Conservation (phyloP, 2,329 filamentous ascomycete species). For the Elsinoe fawcettii region DNA sequence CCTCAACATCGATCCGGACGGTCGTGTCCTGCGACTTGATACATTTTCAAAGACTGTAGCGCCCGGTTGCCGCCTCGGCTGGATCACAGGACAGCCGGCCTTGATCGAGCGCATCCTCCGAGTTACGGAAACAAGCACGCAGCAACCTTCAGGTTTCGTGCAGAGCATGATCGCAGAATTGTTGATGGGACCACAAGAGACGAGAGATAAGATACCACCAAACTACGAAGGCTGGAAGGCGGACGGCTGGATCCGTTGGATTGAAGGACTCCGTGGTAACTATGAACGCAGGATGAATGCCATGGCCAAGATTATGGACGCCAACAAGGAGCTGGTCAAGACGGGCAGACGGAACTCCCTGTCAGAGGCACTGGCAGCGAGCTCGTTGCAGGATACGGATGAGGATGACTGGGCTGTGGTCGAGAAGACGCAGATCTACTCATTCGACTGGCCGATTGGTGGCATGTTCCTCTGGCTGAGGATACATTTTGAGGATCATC, state of each 20-base stretch:
- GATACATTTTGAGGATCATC: conserved; percentile 64
- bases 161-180: conserved; percentile 74
- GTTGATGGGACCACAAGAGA: conserved; percentile 59
- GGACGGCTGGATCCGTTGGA: conserved; percentile 84
- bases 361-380: conserved; percentile 23
- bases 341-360: conserved; percentile 42
- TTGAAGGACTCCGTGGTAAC: conserved; percentile 70
- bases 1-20: conserved; percentile 71
- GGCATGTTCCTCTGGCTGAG: conserved; percentile 91
- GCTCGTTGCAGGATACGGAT: conserved; percentile 29
- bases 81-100: conserved; percentile 77
- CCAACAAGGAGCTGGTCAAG: conserved; percentile 58
- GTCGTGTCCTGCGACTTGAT: conserved; percentile 80
- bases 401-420: conserved; percentile 65
- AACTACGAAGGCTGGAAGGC: conserved; percentile 62
- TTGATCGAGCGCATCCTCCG: conserved; percentile 66
- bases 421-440: conserved; percentile 64
- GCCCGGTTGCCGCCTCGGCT: conserved; percentile 81
- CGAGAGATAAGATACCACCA: conserved; percentile 42
- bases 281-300: conserved; percentile 78
- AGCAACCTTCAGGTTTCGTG: conserved; percentile 83
- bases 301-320: conserved; percentile 69
- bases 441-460: conserved; percentile 71
- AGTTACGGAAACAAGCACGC: conserved; percentile 69
- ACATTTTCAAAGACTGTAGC: conserved; percentile 92